phyloP scores from a whole-genome alignment of 2,329 filamentous ascomycete species.

The Phialophora tarda region DNA sequence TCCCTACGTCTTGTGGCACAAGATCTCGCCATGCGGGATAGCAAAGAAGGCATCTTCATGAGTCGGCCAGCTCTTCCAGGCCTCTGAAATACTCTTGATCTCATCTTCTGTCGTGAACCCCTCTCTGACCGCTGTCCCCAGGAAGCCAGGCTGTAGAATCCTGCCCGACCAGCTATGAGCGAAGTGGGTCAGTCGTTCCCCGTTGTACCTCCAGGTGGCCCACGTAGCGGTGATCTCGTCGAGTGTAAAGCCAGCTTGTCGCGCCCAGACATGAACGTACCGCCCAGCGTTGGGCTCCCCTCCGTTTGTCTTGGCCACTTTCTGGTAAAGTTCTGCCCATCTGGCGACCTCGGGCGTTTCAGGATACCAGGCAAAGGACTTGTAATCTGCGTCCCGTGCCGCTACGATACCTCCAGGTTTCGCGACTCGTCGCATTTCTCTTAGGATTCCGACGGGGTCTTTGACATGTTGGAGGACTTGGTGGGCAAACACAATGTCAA shows the following conservation, averaged over 20 bases:
- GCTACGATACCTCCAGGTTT: slow-evolving; percentile 61
- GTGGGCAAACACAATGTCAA: slow-evolving; percentile 66
- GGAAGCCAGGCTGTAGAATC: slow-evolving; percentile 37
- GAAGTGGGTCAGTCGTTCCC: slow-evolving; percentile 32
- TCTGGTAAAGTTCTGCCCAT: slow-evolving; percentile 42
- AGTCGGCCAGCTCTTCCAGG: slow-evolving; percentile 38
- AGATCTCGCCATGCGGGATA: slow-evolving; percentile 31
- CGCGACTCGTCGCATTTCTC: slow-evolving; percentile 61
- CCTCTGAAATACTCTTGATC: slow-evolving; percentile 34
- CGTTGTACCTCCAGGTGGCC: slow-evolving; percentile 36
- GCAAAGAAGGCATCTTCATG: slow-evolving; percentile 35
- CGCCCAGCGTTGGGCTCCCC: slow-evolving; percentile 44
- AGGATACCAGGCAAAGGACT: slow-evolving; percentile 43
- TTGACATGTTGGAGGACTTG: slow-evolving; percentile 64
- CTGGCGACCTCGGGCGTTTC: slow-evolving; percentile 39
- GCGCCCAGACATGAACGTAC: slow-evolving; percentile 40
- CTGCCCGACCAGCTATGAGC: slow-evolving; percentile 36
- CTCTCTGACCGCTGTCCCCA: slow-evolving; percentile 34
- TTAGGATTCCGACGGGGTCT: slow-evolving; percentile 57
- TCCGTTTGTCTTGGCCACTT: slow-evolving; percentile 42
- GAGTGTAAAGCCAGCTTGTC: slow-evolving; percentile 38
- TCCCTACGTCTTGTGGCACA: slow-evolving; percentile 32
- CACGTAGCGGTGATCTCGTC: slow-evolving; percentile 36
- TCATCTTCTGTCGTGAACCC: slow-evolving; percentile 38
- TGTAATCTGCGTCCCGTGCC: slow-evolving; percentile 48